Base-by-base conservation (phyloP, 805 yeast genomes). In the Starmerella sp. region DNA sequence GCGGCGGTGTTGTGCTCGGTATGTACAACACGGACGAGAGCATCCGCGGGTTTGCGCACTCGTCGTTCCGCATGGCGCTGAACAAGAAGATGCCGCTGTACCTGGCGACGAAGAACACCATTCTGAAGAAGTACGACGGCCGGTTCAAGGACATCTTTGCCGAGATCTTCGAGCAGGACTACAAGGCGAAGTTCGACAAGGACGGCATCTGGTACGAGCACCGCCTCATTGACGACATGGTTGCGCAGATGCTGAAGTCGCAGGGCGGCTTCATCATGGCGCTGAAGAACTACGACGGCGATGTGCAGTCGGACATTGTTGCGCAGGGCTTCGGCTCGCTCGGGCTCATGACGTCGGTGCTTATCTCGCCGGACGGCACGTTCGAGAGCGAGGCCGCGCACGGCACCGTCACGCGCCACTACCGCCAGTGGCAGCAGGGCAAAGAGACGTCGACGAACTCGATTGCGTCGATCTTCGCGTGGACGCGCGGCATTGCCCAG, bases 351-450 rank as follows among this genome's bases (percentile, higher is more conserved):
- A 89, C 97, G 35, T 91, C 97, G 3, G 95, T 88, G n/a, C 79
- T 91, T 63, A 81, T 89, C 67, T 82, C 97, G n/a, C 95, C 97
- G 51, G 97, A 91, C 71, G 97, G 97, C 30, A 83, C 96, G 13
- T 90, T 87, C 70, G 97, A 91, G 76, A 76, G 89, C 54, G 97
- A 91, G 76, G 97, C 97, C 57, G 97, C 97, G n/a, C 97, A 91
- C 70, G 97, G 97, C 55, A 91, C 97, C 13, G 97, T 91, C 64
- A 91, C 97, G 48, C 86, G 97, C 75, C 97, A 91, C 71, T 91
- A 78, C 75, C 85, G 97, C 76, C 93, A 84, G 73, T 88, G 87
- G 73, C 97, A 91, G 75, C 86, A 85, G 73, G 97, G 97, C 62
- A 86, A 89, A 71, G 97, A 90, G 74, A 91, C 97, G 17, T 87